Evolutionary conservation across 164 flowering plant species (phyloP), one percentile per base, ranked within the genome.

Genomic region (Aristolochia contorta): DNA sequence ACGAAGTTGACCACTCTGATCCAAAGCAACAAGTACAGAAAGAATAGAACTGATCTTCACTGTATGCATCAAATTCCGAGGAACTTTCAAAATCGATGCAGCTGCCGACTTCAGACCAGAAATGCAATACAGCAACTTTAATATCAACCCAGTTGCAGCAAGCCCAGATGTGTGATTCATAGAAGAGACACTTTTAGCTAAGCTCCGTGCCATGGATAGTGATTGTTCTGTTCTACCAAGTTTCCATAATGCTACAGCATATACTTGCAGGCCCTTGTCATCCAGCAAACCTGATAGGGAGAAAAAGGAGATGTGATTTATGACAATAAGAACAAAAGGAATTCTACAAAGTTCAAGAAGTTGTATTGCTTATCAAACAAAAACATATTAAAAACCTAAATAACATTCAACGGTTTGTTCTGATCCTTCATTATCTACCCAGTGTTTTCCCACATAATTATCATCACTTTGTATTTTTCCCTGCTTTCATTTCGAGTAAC

Each of bases 221-320:
- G 91, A 89, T 68, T 54, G 19, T 16, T 86, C 87, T 52, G 67
- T 73, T 68, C 79, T 72, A 41, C 97, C 97, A 66, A 87, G 83
- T 73, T 78, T 52, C 89, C 89, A 90, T 57, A 85, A 65, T 18
- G 83, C 80, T 61, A 86, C 43, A 56, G 92, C 96, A 81, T 90
- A 88, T 77, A 90, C 70, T 58, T 86, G 96, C 65, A 84, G 69
- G 55, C 85, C 80, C 67, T 71, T 73, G 22, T 58, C 58, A 71
- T 86, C 87, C 67, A 93, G 97, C 69, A 76, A 58, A 67, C 91
- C 98, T 90, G 69, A 63, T 74, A 19, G 33, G 41, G 23, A 55
- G 59, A 27, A 72, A 56, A 60, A 63, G 45, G 13, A 56, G 54
- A 52, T 22, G 21, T 15, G 3, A 20, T 25, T 45, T 55, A 46